Conservation (phyloP, 139 green algal species). For the Trebouxia sp. region DNA sequence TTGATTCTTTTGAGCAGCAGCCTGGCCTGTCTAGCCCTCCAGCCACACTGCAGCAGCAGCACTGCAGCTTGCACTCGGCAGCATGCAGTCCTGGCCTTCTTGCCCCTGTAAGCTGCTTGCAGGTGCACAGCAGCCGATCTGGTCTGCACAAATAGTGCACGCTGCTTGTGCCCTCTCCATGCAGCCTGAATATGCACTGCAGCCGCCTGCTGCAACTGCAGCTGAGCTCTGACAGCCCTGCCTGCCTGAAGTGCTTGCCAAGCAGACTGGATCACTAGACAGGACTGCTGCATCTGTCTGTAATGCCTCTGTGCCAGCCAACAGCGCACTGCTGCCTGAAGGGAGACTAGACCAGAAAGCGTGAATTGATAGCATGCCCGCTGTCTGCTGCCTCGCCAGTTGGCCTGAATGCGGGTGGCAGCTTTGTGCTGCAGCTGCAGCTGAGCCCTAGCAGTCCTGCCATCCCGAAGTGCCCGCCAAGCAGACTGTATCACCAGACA, state of each 20-base stretch:
- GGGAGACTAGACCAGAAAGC: not conserved
- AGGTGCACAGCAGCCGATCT: not conserved
- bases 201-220: slow-evolving; percentile 15
- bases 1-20: slow-evolving; percentile 35
- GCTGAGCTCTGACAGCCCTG: not conserved
- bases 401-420: slow-evolving; percentile 16
- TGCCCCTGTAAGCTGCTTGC: not conserved
- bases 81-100: not conserved
- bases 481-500: slow-evolving; percentile 2
- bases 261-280: not conserved
- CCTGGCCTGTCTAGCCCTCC: slow-evolving; percentile 31
- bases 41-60: slow-evolving; percentile 31
- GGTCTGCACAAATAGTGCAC: not conserved
- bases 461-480: not conserved
- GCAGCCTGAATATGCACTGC: slow-evolving; percentile 10
- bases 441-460: not conserved
- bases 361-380: slow-evolving; percentile 7
- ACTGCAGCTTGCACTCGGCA: not conserved
- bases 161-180: not conserved
- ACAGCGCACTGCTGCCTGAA: not conserved
- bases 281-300: not conserved
- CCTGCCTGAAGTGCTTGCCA: not conserved
- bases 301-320: not conserved
- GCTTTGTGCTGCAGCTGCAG: slow-evolving; percentile 20
- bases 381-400: slow-evolving; percentile 22